phyloP scores from a whole-genome alignment of 345 rosid genomes.

The Pugionium cornutum region DNA sequence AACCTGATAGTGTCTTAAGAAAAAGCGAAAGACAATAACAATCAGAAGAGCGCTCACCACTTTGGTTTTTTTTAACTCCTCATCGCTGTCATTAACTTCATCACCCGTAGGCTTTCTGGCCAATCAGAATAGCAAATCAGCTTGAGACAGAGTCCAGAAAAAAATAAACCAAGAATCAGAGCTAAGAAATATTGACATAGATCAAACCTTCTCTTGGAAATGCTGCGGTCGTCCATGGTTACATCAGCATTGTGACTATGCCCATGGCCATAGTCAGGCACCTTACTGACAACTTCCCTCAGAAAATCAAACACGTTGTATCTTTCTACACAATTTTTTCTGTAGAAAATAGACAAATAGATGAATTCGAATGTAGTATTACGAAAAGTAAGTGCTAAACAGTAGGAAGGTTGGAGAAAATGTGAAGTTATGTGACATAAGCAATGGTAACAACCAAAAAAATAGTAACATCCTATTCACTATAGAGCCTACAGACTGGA shows the following conservation, averaged over 20 bases:
- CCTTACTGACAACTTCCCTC: slow-evolving; percentile 83
- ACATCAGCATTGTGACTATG: slow-evolving; percentile 59
- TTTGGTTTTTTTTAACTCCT: slow-evolving; percentile 76
- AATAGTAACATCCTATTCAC: background rate
- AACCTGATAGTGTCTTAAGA: background rate
- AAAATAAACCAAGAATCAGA: background rate
- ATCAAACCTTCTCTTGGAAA: slow-evolving; percentile 72
- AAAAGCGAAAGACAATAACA: background rate
- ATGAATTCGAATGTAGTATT: background rate
- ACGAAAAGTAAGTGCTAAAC: background rate
- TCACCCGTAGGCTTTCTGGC: slow-evolving; percentile 75
- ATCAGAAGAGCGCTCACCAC: slow-evolving; percentile 49
- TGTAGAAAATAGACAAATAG: slow-evolving; percentile 35
- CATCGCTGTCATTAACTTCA: slow-evolving; percentile 83
- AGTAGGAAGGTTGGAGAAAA: background rate
- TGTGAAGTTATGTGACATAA: slow-evolving; percentile 8
- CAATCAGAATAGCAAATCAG: slow-evolving; percentile 27
- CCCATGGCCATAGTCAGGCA: slow-evolving; percentile 91
- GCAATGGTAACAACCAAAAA: background rate
- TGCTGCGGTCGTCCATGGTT: slow-evolving; percentile 62
- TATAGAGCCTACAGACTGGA: background rate
- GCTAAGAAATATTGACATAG: background rate
- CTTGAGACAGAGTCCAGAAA: background rate
- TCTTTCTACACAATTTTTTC: slow-evolving; percentile 92
- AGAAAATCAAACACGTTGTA: slow-evolving; percentile 95